A percentile compares a stretch with the other conserved stretches of the same genome.
Evolutionary conservation across 306 rosid genomes (phyloP).

Genomic region (Delonix regia): DNA sequence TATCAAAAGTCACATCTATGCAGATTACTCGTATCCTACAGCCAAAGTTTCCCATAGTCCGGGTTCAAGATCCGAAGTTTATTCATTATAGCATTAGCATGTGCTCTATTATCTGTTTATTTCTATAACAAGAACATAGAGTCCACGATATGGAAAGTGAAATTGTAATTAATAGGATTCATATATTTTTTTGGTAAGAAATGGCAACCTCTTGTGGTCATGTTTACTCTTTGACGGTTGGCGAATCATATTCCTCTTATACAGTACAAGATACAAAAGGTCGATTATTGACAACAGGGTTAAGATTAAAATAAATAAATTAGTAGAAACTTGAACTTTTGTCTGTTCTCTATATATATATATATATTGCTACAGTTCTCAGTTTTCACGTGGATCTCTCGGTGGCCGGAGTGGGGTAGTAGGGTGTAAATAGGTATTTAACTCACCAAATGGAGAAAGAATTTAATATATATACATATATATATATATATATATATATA

Average conservation of each 20-base stretch:
- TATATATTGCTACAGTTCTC: neutral
- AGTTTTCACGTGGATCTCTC: conserved; percentile 33
- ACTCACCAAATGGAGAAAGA: neutral
- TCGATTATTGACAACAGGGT: conserved; percentile 32
- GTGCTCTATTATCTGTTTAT: neutral
- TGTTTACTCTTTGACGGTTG: conserved; percentile 16
- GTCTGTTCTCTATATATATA: conserved; percentile 16
- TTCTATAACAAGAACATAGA: neutral
- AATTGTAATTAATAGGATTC: conserved; percentile 4
- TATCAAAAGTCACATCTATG: conserved; percentile 16
- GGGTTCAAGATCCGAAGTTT: conserved; percentile 2
- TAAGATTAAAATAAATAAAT: conserved; percentile 11
- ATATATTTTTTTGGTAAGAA: neutral
- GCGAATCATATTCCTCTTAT: conserved; percentile 22
- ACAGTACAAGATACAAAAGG: conserved; percentile 22
- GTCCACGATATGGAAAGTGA: neutral
- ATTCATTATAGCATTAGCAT: conserved; percentile 12
- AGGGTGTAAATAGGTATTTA: neutral
- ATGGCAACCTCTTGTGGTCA: neutral
- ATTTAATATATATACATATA: no score
- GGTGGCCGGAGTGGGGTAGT: conserved; percentile 20
- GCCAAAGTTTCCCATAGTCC: neutral
- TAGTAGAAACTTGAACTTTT: conserved; percentile 8
- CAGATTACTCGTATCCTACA: neutral
- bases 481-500: no score